Evolutionary conservation across 768 basidiomycete species (phyloP).

Genomic region (Porphyrellus cyaneotinctus): DNA sequence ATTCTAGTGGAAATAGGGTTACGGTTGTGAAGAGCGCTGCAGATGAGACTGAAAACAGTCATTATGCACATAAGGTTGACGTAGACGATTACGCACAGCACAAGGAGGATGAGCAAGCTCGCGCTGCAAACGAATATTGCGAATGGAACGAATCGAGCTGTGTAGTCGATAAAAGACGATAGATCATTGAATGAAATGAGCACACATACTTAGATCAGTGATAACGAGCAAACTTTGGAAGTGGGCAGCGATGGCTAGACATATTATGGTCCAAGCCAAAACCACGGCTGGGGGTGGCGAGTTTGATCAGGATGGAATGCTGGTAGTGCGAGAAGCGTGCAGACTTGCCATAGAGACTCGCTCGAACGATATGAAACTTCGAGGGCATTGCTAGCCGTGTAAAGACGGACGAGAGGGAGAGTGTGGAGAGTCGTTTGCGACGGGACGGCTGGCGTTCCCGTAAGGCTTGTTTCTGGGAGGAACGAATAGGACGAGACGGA

Average conservation of each 20-base stretch:
- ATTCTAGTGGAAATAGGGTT: constrained; percentile 79
- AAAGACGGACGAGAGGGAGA: constrained; percentile 32
- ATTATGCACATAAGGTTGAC: constrained; percentile 1
- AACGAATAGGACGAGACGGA: constrained; percentile 15
- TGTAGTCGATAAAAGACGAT: constrained; percentile 2
- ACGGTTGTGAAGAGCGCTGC: constrained; percentile 57
- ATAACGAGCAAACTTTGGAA: constrained; percentile 67
- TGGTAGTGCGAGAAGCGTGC: background rate
- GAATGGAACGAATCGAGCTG: constrained; percentile 85
- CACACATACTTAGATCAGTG: constrained; percentile 71
- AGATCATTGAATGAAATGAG: background rate
- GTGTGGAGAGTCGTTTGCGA: constrained; percentile 31
- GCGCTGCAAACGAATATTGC: constrained; percentile 75
- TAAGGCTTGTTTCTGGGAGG: constrained; percentile 20
- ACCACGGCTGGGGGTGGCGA: constrained; percentile 46
- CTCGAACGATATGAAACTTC: constrained; percentile 66
- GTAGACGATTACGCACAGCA: constrained; percentile 48
- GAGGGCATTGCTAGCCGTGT: constrained; percentile 54
- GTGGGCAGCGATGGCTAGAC: constrained; percentile 74
- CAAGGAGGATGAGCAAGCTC: constrained; percentile 62
- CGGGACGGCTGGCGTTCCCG: constrained; percentile 30
- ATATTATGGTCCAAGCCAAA: constrained; percentile 72
- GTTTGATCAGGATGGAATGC: constrained; percentile 5
- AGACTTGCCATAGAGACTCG: constrained; percentile 60
- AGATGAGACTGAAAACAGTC: constrained; percentile 47